Percentiles rank a stretch among this genome's conserved stretches.
phyloP scores from a whole-genome alignment of 352 stramenopile species.

The Pythium brachiatum region DNA sequence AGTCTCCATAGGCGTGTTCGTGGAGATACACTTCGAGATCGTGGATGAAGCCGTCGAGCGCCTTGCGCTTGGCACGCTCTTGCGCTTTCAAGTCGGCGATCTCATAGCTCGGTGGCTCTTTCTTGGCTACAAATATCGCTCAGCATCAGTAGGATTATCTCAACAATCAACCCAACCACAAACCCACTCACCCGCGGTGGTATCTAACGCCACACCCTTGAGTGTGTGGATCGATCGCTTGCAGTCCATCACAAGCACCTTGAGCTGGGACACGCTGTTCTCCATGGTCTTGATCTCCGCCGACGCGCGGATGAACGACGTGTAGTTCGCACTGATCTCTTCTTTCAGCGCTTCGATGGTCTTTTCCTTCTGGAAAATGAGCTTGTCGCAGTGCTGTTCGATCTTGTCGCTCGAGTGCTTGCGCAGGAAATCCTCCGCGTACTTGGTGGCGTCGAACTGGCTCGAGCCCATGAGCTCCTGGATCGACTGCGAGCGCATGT shows the following conservation, averaged over 20 bases:
- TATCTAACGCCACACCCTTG: slow-evolving; percentile 49
- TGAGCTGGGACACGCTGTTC: slow-evolving; percentile 80
- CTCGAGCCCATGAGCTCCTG: slow-evolving; percentile 74
- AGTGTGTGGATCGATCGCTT: slow-evolving; percentile 64
- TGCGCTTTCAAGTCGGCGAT: slow-evolving; percentile 46
- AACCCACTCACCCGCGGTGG: slow-evolving; percentile 33
- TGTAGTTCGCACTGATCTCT: slow-evolving; percentile 82
- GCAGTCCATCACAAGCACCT: slow-evolving; percentile 69
- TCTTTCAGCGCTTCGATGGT: slow-evolving; percentile 84
- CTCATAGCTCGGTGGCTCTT: slow-evolving; percentile 33
- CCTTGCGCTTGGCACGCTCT: slow-evolving; percentile 44
- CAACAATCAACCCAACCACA: no score
- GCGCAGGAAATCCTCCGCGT: slow-evolving; percentile 76
- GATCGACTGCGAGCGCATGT: slow-evolving; percentile 66
- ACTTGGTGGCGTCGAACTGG: slow-evolving; percentile 66
- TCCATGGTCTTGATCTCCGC: slow-evolving; percentile 83
- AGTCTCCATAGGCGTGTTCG: slow-evolving; percentile 64
- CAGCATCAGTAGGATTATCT: not conserved
- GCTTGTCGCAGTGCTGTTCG: slow-evolving; percentile 66
- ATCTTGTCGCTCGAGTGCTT: slow-evolving; percentile 77
- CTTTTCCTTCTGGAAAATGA: slow-evolving; percentile 78
- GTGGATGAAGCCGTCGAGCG: slow-evolving; percentile 56
- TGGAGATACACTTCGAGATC: slow-evolving; percentile 68
- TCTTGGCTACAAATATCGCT: slow-evolving; percentile 33
- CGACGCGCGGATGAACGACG: slow-evolving; percentile 70